These are phyloP conservation scores for Limonium bicolor DNA, from an alignment of 148 eudicot genomes.

Conservation along the genomic window DNA sequence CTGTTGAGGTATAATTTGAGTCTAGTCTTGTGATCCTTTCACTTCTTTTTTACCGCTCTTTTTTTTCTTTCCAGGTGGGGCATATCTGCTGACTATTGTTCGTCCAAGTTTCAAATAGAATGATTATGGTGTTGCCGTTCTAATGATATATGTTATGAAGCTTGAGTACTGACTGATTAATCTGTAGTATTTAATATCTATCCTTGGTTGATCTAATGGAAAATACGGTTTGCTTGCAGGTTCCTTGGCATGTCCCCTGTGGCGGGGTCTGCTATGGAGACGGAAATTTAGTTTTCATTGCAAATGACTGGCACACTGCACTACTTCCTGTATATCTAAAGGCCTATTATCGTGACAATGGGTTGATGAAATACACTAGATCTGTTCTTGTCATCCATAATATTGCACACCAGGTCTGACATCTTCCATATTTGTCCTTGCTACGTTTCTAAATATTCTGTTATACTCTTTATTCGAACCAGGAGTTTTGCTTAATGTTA, in stretches of 20 bases:
- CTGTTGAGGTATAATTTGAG: constrained; percentile 69
- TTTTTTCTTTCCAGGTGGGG: background rate
- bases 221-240: constrained; percentile 30
- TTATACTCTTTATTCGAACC: background rate
- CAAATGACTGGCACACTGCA: constrained; percentile 99
- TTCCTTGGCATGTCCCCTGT: constrained; percentile 97
- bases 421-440: background rate
- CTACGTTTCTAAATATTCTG: background rate
- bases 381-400: constrained; percentile 93
- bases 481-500: background rate
- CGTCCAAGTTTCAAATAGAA: background rate
- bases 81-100: background rate
- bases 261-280: constrained; percentile 97
- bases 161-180: background rate
- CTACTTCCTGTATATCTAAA: constrained; percentile 87
- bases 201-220: background rate
- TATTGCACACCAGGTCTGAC: constrained; percentile 88
- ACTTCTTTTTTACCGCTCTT: background rate
- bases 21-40: background rate
- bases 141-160: background rate
- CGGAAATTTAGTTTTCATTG: constrained; percentile 92
- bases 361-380: constrained; percentile 66
- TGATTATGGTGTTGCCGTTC: background rate
- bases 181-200: background rate
- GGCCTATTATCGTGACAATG: constrained; percentile 90